Conservation (phyloP, 2,329 filamentous ascomycete genomes). For the Aspergillus amoenus region DNA sequence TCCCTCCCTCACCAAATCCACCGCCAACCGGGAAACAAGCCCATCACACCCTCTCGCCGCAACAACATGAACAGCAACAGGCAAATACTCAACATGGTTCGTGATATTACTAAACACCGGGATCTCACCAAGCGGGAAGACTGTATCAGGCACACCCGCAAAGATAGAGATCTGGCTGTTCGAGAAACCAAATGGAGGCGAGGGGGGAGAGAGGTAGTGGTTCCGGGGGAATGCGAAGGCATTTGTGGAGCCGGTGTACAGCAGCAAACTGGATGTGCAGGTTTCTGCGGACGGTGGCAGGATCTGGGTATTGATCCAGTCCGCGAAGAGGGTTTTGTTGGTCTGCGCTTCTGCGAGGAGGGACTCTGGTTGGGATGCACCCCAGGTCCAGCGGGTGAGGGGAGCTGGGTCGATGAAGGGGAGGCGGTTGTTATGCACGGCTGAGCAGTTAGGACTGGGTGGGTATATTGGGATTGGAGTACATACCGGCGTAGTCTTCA, state of each 20-base stretch:
- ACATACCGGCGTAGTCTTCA: conserved; percentile 44
- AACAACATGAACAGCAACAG: conserved; percentile 59
- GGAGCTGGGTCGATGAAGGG: conserved; percentile 54
- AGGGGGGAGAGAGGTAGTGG: conserved; percentile 31
- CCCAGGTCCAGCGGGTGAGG: conserved; percentile 49
- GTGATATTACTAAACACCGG: conserved; percentile 29
- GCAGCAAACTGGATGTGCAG: conserved; percentile 33
- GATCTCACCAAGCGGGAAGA: background rate
- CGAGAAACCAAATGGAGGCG: conserved; percentile 49
- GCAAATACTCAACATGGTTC: conserved; percentile 51
- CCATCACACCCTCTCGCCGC: conserved; percentile 62
- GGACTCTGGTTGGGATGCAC: conserved; percentile 39
- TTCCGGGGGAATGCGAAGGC: conserved; percentile 44
- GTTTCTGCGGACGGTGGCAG: background rate
- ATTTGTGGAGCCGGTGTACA: conserved; percentile 49
- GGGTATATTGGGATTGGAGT: no score
- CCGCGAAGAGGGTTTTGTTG: conserved; percentile 52
- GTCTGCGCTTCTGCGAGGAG: conserved; percentile 45
- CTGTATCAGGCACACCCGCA: conserved; percentile 39
- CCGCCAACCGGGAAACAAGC: conserved; percentile 55
- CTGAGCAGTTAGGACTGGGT: no score
- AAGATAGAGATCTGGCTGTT: conserved; percentile 31
- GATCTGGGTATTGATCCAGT: conserved; percentile 38
- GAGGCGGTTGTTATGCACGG: conserved; percentile 43
- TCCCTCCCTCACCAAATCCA: conserved; percentile 51